Evolutionary conservation across 2,329 filamentous ascomycete species (phyloP).

Genomic region (Ceratocystis papillata): DNA sequence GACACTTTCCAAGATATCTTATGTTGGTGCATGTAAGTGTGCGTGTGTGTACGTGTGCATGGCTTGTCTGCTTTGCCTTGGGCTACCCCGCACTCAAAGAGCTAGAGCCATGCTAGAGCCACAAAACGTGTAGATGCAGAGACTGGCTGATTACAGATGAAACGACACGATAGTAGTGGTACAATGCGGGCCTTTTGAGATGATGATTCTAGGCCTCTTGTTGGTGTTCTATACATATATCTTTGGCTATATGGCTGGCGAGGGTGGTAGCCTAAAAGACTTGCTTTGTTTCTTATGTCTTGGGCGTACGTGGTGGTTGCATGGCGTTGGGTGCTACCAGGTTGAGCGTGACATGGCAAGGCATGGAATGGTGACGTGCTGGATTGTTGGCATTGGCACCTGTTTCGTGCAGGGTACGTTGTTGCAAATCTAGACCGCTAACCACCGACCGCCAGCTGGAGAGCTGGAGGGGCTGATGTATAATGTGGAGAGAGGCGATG

Average conservation of each 20-base stretch:
- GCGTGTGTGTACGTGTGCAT: neutral
- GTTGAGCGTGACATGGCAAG: neutral
- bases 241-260: neutral
- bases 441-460: neutral
- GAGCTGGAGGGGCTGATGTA: neutral
- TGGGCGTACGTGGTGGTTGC: neutral
- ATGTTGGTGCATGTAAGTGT: no score
- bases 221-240: neutral
- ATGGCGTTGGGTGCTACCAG: neutral
- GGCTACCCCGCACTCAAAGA: neutral
- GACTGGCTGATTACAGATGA: neutral
- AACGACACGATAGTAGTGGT: neutral
- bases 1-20: neutral
- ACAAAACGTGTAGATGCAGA: no score
- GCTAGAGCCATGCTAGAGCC: neutral
- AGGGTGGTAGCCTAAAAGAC: neutral
- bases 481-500: neutral
- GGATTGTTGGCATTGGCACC: conserved; percentile 7
- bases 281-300: neutral
- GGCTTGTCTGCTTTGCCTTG: neutral
- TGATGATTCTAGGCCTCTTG: neutral
- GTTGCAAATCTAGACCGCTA: no score
- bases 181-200: neutral
- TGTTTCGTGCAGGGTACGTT: neutral
- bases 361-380: neutral